phyloP scores from a whole-genome alignment of 2,329 filamentous ascomycete genomes.

The Aspergillus pseudotamarii region DNA sequence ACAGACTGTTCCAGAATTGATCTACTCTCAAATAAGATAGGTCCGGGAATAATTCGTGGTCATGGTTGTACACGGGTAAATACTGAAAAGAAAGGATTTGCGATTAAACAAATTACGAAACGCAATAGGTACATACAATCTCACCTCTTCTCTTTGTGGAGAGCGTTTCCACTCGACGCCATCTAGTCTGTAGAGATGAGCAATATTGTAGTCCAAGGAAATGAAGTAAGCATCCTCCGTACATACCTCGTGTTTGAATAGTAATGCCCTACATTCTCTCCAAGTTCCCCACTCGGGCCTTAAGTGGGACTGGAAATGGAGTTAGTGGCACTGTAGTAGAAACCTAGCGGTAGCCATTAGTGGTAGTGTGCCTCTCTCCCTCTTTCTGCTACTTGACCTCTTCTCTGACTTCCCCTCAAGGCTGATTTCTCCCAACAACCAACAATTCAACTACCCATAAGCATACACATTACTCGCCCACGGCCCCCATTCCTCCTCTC shows the following conservation, averaged over 20 bases:
- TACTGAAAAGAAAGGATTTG: not conserved
- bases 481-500: not conserved
- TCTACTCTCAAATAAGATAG: not conserved
- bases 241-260: not conserved
- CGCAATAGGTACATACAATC: not conserved
- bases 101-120: not conserved
- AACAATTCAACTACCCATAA: not conserved
- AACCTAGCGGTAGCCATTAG: not conserved
- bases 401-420: constrained; percentile 8
- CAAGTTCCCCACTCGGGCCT: constrained; percentile 3
- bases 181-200: not conserved
- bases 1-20: not conserved
- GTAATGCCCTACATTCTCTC: constrained; percentile 2
- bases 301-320: constrained; percentile 2
- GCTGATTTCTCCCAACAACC: constrained; percentile 1
- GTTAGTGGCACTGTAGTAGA: not conserved
- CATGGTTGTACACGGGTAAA: not conserved
- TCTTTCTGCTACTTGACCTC: constrained; percentile 11
- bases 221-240: not conserved
- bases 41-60: not conserved
- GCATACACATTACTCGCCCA: not conserved
- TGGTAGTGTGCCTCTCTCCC: constrained; percentile 1
- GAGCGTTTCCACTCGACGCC: too few relatives aligned
- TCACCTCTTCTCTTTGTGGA: not conserved
- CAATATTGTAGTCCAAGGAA: not conserved